Conservation (phyloP, 202 grass and related monocot genomes). For the Carex arenaria region DNA sequence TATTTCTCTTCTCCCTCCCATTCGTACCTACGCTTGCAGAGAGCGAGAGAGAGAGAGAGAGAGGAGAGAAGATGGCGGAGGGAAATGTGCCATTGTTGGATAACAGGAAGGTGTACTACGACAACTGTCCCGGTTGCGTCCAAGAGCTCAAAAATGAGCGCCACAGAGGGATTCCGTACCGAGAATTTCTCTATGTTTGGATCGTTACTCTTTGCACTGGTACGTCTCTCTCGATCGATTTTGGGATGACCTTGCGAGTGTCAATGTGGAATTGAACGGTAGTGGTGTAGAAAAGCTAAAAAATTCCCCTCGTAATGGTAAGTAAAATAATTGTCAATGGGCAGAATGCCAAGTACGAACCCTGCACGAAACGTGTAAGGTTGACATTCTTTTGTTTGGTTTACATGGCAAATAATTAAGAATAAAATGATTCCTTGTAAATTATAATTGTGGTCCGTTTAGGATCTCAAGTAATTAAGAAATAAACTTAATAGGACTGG, state of each 20-base stretch:
- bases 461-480: no score
- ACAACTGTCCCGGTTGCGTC: slow-evolving; percentile 50
- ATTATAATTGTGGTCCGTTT: no score
- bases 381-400: no score
- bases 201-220: slow-evolving; percentile 46
- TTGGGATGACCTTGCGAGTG: background rate
- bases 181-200: slow-evolving; percentile 61
- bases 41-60: background rate
- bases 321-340: no score
- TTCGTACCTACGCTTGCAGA: background rate
- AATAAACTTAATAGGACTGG: no score
- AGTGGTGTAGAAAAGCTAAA: background rate
- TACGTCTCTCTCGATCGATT: slow-evolving; percentile 6
- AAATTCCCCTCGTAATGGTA: background rate
- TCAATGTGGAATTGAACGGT: background rate
- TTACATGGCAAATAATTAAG: no score
- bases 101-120: slow-evolving; percentile 21
- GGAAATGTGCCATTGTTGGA: slow-evolving; percentile 6
- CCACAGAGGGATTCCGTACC: slow-evolving; percentile 37
- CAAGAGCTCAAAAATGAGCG: slow-evolving; percentile 28
- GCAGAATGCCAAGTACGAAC: no score
- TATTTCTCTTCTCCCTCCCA: background rate
- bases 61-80: slow-evolving; percentile 10
- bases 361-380: no score
- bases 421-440: no score